Evolutionary conservation across 768 basidiomycete genomes (phyloP).

Genomic region (Kwoniella europaea): DNA sequence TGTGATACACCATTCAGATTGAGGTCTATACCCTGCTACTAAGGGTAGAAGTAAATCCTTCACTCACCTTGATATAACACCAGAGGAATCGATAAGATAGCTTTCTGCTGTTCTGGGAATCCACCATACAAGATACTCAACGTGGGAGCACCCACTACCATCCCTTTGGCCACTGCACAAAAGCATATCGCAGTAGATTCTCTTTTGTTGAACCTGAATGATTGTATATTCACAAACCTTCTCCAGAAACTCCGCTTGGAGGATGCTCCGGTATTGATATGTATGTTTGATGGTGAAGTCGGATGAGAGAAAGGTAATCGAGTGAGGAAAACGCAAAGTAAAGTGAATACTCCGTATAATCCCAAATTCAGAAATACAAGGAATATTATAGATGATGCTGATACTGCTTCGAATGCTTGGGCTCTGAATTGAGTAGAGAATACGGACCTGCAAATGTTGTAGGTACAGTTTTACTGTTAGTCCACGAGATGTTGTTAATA

Average conservation of each 20-base stretch:
- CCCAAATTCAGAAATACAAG: conserved; percentile 42
- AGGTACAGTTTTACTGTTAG: neutral
- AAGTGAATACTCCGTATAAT: conserved; percentile 40
- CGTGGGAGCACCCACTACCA: conserved; percentile 51
- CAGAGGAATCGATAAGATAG: conserved; percentile 49
- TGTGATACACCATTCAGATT: neutral
- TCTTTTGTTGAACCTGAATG: conserved; percentile 38
- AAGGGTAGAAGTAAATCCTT: neutral
- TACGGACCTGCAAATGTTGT: conserved; percentile 27
- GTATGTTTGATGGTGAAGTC: neutral
- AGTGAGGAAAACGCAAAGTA: conserved; percentile 34
- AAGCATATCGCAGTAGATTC: conserved; percentile 54
- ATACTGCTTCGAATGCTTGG: conserved; percentile 38
- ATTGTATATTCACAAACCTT: neutral
- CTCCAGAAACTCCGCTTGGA: conserved; percentile 6
- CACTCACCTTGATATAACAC: conserved; percentile 58
- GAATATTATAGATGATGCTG: conserved; percentile 41
- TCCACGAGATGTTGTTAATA: neutral
- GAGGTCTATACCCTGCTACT: too few relatives aligned
- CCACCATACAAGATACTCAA: conserved; percentile 53
- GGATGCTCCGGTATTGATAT: neutral
- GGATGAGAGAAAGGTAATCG: conserved; percentile 42
- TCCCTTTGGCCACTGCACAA: conserved; percentile 54
- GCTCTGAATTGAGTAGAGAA: conserved; percentile 49
- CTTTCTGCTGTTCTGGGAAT: conserved; percentile 38